Evolutionary conservation across 805 yeast genomes (phyloP).

Genomic region (Wickerhamiella lipophila): DNA sequence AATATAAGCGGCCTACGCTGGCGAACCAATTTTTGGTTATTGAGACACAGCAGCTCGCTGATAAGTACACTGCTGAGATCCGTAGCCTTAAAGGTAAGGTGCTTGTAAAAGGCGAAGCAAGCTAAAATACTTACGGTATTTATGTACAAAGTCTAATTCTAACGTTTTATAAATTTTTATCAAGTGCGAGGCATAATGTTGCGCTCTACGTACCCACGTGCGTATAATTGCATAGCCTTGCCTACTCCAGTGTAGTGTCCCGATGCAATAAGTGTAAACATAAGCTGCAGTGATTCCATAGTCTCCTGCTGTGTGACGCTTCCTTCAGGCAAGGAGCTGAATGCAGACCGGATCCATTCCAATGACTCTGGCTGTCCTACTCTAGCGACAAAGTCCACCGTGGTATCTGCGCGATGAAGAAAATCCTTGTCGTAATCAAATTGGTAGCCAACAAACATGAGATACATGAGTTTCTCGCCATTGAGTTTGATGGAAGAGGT

Average conservation of each 20-base stretch:
- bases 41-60: constrained; percentile 32
- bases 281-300: constrained; percentile 38
- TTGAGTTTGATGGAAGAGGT: constrained; percentile 28
- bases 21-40: constrained; percentile 67
- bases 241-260: constrained; percentile 66
- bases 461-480: constrained; percentile 48
- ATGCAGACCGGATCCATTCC: constrained; percentile 50
- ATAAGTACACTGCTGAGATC: constrained; percentile 41
- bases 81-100: constrained; percentile 41
- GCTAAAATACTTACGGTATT: background rate
- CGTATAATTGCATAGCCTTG: constrained; percentile 59
- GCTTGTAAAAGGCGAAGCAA: constrained; percentile 33
- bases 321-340: constrained; percentile 47
- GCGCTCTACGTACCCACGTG: constrained; percentile 27
- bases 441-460: constrained; percentile 57
- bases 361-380: constrained; percentile 32
- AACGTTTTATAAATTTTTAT: background rate
- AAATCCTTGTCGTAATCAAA: constrained; percentile 41
- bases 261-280: constrained; percentile 30
- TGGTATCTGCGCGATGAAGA: constrained; percentile 15
- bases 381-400: constrained; percentile 24
- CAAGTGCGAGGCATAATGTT: constrained; percentile 17
- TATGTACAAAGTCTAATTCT: background rate
- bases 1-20: constrained; percentile 59
- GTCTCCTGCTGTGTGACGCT: constrained; percentile 57